Percentiles rank a stretch among this genome's conserved stretches.
phyloP scores from a whole-genome alignment of 805 yeast genomes.

The Debaryomyces hansenii region DNA sequence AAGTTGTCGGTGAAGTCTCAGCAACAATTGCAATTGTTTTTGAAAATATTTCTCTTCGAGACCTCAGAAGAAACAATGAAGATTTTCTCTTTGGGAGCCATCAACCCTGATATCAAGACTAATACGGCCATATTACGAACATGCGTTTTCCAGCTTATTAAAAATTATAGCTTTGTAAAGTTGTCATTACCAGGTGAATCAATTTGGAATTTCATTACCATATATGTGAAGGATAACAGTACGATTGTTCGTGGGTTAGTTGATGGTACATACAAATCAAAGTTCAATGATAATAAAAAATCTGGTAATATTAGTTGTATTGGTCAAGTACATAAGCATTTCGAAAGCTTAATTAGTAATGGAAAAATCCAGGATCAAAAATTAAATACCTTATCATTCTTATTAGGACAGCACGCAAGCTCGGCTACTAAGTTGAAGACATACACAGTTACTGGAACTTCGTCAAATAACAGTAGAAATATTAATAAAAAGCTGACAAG shows the following conservation, averaged over 20 bases:
- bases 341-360: slow-evolving; percentile 47
- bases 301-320: slow-evolving; percentile 50
- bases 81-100: slow-evolving; percentile 68
- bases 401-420: slow-evolving; percentile 45
- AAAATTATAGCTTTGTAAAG: slow-evolving; percentile 52
- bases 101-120: slow-evolving; percentile 63
- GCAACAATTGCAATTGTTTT: slow-evolving; percentile 57
- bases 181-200: slow-evolving; percentile 59
- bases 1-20: slow-evolving; percentile 52
- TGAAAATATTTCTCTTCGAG: slow-evolving; percentile 59
- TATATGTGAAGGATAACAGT: slow-evolving; percentile 49
- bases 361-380: slow-evolving; percentile 49
- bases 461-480: slow-evolving; percentile 10
- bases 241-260: slow-evolving; percentile 51
- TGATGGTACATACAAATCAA: slow-evolving; percentile 53
- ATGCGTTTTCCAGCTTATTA: slow-evolving; percentile 51
- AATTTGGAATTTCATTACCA: slow-evolving; percentile 62
- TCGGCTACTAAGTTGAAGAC: slow-evolving; percentile 15
- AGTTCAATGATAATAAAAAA: slow-evolving; percentile 47
- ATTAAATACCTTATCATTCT: slow-evolving; percentile 41
- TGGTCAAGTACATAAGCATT: slow-evolving; percentile 49
- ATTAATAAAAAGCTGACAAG: slow-evolving; percentile 20
- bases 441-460: slow-evolving; percentile 5
- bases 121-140: slow-evolving; percentile 51
- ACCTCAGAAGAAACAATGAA: slow-evolving; percentile 60